Base-by-base conservation (phyloP, 768 basidiomycete species). In the Hydnomerulius pinastri region DNA sequence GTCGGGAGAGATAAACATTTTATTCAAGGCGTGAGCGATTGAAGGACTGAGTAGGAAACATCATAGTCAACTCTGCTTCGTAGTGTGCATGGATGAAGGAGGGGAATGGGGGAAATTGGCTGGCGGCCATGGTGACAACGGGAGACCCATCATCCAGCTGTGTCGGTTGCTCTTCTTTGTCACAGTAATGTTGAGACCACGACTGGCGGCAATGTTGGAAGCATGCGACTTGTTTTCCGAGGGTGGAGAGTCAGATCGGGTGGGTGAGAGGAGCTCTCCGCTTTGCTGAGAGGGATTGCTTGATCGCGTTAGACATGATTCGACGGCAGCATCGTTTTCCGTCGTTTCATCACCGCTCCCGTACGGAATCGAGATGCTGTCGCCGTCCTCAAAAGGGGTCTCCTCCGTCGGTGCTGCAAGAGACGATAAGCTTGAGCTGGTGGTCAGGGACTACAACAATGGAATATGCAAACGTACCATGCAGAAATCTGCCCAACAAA, bases 341-440 rank as follows among this genome's bases (percentile, higher is more conserved):
- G 79, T 80, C 18, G 78, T 78, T 58, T 88, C 87, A 28, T 83
- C 77, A 28, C 82, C 85, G 66, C 85, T 87, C 48, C 85, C 86
- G 45, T 86, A 86, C 40, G 81, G 77, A 18, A 80, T 60, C 7
- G 83, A 85, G 43, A 75, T 70, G 46, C 85, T 82, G 43, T 89
- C 88, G 33, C 77, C 80, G 46, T 87, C 86, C 36, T 77, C 76
- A 4, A 83, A 86, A 33, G 76, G 80, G 2, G 68, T 71, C 53
- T 86, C 87, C 50, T 85, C 82, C 43, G 75, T 64, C 55, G 75
- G 60, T 45, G 71, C 69, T 72, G 57, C 38, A 48, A 20, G 39
- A 48, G 55, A 17, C 17, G n/a, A 17, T 17, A 18, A 53, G 13
- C 36, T 41, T 46, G 33, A 53, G 41, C 43, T 54, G 50, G n/a